phyloP scores from a whole-genome alignment of 1,284 basidiomycete species.

The Cutaneotrichosporon cyanovorans region DNA sequence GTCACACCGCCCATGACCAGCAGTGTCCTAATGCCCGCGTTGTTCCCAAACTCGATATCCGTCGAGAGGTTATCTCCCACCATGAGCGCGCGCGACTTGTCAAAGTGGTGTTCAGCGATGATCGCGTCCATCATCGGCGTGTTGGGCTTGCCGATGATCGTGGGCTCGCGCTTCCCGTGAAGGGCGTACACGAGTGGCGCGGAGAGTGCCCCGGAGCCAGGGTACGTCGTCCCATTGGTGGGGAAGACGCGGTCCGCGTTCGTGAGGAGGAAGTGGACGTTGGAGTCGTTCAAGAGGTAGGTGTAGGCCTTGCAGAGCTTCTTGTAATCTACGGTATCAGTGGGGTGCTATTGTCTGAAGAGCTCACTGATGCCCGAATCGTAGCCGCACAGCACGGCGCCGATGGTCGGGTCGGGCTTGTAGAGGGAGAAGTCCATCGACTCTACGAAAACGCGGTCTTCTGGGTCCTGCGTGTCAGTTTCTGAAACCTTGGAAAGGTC shows the following conservation, averaged over 20 bases:
- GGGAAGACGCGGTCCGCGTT: slow-evolving; percentile 92
- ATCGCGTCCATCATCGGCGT: slow-evolving; percentile 92
- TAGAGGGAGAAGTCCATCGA: slow-evolving; percentile 65
- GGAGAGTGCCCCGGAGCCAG: slow-evolving; percentile 66
- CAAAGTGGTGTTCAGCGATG: slow-evolving; percentile 84
- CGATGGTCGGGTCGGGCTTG: slow-evolving; percentile 67
- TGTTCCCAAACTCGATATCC: slow-evolving; percentile 76
- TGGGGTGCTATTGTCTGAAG: neutral
- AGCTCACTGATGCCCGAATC: slow-evolving; percentile 47
- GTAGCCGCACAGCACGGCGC: slow-evolving; percentile 84
- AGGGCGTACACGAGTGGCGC: slow-evolving; percentile 72
- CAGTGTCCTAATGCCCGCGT: slow-evolving; percentile 74
- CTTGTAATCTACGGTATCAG: slow-evolving; percentile 62
- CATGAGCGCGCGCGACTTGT: slow-evolving; percentile 81
- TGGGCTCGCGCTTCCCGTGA: slow-evolving; percentile 56
- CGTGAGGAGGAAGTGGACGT: slow-evolving; percentile 80
- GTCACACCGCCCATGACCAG: slow-evolving; percentile 90
- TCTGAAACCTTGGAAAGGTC: no score
- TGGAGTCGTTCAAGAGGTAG: slow-evolving; percentile 71
- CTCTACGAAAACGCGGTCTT: slow-evolving; percentile 66
- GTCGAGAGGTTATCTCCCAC: slow-evolving; percentile 91
- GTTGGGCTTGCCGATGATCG: slow-evolving; percentile 85
- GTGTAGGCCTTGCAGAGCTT: slow-evolving; percentile 90
- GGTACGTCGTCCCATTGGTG: slow-evolving; percentile 62
- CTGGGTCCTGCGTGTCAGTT: slow-evolving; percentile 72